Base-by-base conservation (phyloP, 2,329 filamentous ascomycete species). In the Talaromyces atroroseus region DNA sequence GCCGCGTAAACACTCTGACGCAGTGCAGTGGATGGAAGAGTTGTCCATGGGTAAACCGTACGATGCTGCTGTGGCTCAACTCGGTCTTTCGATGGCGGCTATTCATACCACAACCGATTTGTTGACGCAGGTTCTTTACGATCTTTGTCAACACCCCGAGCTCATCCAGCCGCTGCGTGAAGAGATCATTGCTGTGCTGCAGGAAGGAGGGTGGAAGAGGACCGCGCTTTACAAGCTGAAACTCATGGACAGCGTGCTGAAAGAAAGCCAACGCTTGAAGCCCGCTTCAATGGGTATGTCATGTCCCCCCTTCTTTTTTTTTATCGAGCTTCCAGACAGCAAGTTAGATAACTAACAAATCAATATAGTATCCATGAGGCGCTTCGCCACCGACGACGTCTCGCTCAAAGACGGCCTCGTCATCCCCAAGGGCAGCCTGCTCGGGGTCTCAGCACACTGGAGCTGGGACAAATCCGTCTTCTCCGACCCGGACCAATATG, bases 401-500 rank as follows among this genome's bases (percentile, higher is more conserved):
- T 63, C 52, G 1, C 58, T 66, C 1, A 64, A 67, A 2, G 72
- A 78, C 44, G 79, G 79, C 14, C 72, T 78, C 63, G 70, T 74
- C 36, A 72, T 75, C 23, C 78, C 79, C 0, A 69, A 70, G 23
- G 78, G 77, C 16, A 68, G 72, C 18, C 68, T 71, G 5, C 61
- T 82, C 10, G 49, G 38, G 6, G 40, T 59, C 11, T 57, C 58
- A 6, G 50, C 26, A 12, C 54, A 52, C 40, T 56, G 47, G 54
- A 44, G 26, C 36, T 55, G 51, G 49, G 52, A 26, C 72, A 74
- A 49, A 65, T 80, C 29, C 73, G 61, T 78, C 12, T 71, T 74
- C 38, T 71, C 74, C 11, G 71, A 76, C 12, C 71, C 79, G 0
- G 59, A 72, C 12, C 59, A 55, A 1, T 83, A 80, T 58, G 74